Base-by-base conservation (phyloP, 2,329 filamentous ascomycete species). In the Pleoardoris graminearum region DNA sequence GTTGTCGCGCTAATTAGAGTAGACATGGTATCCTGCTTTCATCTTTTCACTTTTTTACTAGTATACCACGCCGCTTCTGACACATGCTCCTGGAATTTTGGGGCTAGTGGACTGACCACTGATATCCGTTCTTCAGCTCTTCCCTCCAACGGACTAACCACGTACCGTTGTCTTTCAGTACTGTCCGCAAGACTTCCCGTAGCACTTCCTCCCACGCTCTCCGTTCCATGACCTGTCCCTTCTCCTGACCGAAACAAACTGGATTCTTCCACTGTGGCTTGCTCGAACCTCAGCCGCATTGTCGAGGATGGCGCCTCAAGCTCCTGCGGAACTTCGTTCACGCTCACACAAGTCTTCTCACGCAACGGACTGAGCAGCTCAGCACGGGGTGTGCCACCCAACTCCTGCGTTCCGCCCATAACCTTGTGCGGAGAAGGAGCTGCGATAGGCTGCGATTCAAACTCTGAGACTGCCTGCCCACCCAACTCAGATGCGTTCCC, bases 311-410 rank as follows among this genome's bases (percentile, higher is more conserved):
- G 38, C n/a, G 38, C 27, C 23, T 25, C 38, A 6, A 41, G 22
- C 14, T 41, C 38, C n/a, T 41, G 38, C 14, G 38, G 38, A 7
- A 41, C 51, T 27, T 62, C 52, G n/a, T 59, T 63, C 32, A 68
- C 45, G 22, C 49, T 59, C 12, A 66, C 39, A n/a, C 54, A 55
- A 6, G 47, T 50, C 42, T 70, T 68, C 3, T 57, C 53, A 19
- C 66, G 59, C 3, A 50, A 16, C 3, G 67, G 61, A 39, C 58
- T 62, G 1, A 53, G 62, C 4, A 68, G 59, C 37, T 68, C 66
- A 14, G 54, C 60, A 37, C 64, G 53, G 7, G 64, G 60, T 7
- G 63, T 66, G 14, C 63, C 64, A 25, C 60, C 58, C 27, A 68
- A 60, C 44, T 68, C 66, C 16, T 67, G 65, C 7, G 62, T 54